phyloP scores from a whole-genome alignment of 1,284 basidiomycete genomes.

The Termitomyces sp. region DNA sequence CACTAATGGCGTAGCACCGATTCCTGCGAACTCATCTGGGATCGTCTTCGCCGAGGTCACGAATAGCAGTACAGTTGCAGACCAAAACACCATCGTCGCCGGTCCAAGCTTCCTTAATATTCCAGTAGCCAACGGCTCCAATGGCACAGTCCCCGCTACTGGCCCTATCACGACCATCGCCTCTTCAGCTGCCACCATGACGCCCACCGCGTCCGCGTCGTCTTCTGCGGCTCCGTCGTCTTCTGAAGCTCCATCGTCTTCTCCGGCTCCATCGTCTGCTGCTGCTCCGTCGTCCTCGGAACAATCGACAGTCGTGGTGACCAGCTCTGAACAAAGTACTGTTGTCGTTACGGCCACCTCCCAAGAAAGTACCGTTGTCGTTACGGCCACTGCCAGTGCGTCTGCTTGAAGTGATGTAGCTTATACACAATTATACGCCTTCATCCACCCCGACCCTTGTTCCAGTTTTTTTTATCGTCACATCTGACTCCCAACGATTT shows the following conservation, averaged over 20 bases:
- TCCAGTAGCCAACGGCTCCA: slow-evolving; percentile 5
- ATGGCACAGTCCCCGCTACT: slow-evolving; percentile 1
- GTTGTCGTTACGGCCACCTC: background rate
- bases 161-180: background rate
- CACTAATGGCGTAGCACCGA: slow-evolving; percentile 18
- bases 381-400: background rate
- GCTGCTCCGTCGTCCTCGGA: background rate
- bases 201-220: background rate
- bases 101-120: slow-evolving; percentile 32
- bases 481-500: background rate
- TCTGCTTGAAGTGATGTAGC: background rate
- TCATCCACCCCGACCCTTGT: background rate
- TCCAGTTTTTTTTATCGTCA: background rate
- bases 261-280: background rate
- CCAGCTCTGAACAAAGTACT: background rate
- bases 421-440: background rate
- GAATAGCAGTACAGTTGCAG: slow-evolving; percentile 19
- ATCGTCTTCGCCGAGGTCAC: slow-evolving; percentile 25
- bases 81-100: slow-evolving; percentile 32
- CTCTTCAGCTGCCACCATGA: background rate
- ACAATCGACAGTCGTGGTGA: background rate
- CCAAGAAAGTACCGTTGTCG: background rate
- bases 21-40: slow-evolving; percentile 22
- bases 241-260: background rate
- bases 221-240: background rate